These are phyloP conservation scores for Crucibulum laeve DNA, from an alignment of 768 basidiomycete genomes.

Conservation along the genomic window DNA sequence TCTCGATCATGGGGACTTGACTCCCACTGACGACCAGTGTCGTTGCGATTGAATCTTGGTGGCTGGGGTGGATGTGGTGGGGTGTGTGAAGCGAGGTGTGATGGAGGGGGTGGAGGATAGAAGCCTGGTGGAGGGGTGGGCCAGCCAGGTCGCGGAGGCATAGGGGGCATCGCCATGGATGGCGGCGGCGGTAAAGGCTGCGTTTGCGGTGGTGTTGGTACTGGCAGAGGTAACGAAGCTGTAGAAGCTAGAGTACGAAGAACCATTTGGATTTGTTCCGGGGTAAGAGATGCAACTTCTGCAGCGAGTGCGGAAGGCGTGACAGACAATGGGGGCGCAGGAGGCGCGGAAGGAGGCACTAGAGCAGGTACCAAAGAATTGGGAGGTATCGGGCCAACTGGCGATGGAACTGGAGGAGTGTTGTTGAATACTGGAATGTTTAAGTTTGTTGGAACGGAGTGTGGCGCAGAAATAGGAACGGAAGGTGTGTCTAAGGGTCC, in stretches of 20 bases:
- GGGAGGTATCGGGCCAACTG: constrained; percentile 8
- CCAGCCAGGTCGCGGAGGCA: constrained; percentile 16
- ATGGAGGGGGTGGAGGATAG: too few species aligned
- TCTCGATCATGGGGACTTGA: constrained; percentile 14
- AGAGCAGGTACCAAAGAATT: too few species aligned
- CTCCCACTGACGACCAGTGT: constrained; percentile 5
- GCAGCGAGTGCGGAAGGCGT: constrained; percentile 56
- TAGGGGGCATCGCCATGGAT: constrained; percentile 12
- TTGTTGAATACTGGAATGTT: constrained; percentile 10
- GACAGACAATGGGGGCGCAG: constrained; percentile 24
- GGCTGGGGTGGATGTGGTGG: constrained; percentile 7
- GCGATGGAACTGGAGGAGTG: constrained; percentile 13
- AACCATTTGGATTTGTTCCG: constrained; percentile 71
- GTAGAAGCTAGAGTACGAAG: constrained; percentile 51
- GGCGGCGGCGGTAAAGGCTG: constrained; percentile 19
- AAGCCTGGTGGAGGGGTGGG: constrained; percentile 10
- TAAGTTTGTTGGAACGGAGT: constrained; percentile 10
- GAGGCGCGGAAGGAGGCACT: too few species aligned
- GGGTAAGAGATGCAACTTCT: constrained; percentile 69
- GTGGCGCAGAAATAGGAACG: constrained; percentile 14
- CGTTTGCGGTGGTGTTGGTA: constrained; percentile 18
- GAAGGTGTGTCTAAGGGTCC: constrained; percentile 13
- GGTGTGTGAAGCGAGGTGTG: too few species aligned
- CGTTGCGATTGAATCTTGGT: constrained; percentile 7
- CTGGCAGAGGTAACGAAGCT: constrained; percentile 20